phyloP scores from a whole-genome alignment of 306 rosid genomes.

The Gillenia trifoliata region DNA sequence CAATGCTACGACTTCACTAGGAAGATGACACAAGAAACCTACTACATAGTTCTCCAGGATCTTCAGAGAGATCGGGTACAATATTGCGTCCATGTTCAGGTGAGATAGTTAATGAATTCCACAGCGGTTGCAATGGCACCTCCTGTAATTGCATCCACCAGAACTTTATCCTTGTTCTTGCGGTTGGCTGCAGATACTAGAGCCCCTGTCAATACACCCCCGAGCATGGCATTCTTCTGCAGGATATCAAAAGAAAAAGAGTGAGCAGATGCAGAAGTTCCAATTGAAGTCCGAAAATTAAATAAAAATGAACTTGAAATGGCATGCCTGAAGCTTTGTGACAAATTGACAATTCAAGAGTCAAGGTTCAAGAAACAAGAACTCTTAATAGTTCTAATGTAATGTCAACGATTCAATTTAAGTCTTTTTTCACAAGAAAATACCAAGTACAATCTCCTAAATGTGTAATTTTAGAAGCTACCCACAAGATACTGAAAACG shows the following conservation, averaged over 20 bases:
- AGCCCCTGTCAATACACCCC: slow-evolving; percentile 88
- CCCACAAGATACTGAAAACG: neutral
- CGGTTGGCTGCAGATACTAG: slow-evolving; percentile 51
- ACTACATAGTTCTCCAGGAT: neutral
- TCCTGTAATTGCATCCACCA: slow-evolving; percentile 73
- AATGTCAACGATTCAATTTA: neutral
- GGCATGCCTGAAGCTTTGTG: neutral
- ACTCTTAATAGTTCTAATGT: neutral
- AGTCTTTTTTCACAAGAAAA: neutral
- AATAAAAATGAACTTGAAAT: neutral
- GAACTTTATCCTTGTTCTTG: slow-evolving; percentile 43
- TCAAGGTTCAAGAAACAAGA: neutral
- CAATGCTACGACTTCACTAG: neutral
- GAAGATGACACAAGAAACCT: slow-evolving; percentile 10
- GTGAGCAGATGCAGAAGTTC: slow-evolving; percentile 1
- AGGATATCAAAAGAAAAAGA: slow-evolving; percentile 17
- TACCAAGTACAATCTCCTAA: neutral
- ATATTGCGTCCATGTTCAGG: slow-evolving; percentile 29
- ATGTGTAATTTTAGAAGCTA: too few relatives aligned
- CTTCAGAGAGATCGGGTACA: neutral
- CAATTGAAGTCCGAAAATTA: neutral
- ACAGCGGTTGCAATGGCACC: slow-evolving; percentile 93
- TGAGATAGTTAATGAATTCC: slow-evolving; percentile 71
- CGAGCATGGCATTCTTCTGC: slow-evolving; percentile 92
- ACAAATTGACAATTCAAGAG: neutral